Evolutionary conservation across 805 yeast species (phyloP).

Genomic region (Saturnispora ahearnii): DNA sequence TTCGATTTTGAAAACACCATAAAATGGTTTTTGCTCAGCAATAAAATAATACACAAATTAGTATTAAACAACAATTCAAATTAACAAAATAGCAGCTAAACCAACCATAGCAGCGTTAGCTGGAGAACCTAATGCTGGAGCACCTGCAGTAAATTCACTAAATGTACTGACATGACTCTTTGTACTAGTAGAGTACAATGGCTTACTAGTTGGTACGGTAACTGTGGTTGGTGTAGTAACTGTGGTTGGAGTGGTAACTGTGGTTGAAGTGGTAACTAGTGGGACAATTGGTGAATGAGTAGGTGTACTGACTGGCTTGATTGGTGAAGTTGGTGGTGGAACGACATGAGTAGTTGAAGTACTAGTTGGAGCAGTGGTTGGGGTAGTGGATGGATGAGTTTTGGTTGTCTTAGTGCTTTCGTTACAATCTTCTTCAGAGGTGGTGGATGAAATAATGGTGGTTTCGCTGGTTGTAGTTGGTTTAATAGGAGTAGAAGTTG

Average conservation of each 20-base stretch:
- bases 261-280: neutral
- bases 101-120: neutral
- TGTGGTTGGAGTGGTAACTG: neutral
- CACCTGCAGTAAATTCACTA: constrained; percentile 1
- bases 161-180: neutral
- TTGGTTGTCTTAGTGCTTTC: neutral
- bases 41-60: neutral
- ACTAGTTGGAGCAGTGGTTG: neutral
- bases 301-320: neutral
- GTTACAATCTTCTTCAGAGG: neutral
- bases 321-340: neutral
- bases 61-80: neutral
- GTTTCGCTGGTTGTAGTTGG: neutral
- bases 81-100: constrained; percentile 2
- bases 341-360: neutral
- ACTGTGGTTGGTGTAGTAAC: neutral
- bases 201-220: neutral
- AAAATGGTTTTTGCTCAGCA: too few species aligned
- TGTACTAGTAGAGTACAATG: neutral
- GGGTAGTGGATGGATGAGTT: neutral
- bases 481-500: too few species aligned
- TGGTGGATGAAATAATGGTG: neutral
- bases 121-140: constrained; percentile 1
- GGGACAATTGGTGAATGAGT: neutral
- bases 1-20: too few species aligned